Evolutionary conservation across 352 stramenopile species (phyloP).

Genomic region (Globisporangium ultimum): DNA sequence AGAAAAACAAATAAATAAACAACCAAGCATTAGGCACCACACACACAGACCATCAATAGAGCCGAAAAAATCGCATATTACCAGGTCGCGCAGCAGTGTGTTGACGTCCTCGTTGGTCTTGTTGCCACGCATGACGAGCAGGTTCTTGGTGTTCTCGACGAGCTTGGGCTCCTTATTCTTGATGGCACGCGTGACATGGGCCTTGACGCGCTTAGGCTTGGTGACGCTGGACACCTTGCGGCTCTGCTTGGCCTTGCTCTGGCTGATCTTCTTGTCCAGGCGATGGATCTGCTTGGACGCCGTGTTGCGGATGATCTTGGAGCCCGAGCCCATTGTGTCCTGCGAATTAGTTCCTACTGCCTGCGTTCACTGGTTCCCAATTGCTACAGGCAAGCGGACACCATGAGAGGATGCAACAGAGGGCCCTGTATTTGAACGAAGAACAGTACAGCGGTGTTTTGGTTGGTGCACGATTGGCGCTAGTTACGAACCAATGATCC

Average conservation of each 20-base stretch:
- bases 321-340: conserved; percentile 49
- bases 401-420: neutral
- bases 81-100: conserved; percentile 77
- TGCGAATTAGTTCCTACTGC: neutral
- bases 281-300: conserved; percentile 67
- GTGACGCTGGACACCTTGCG: conserved; percentile 65
- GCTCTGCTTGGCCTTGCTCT: conserved; percentile 66
- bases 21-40: neutral
- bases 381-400: conserved; percentile 4
- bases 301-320: conserved; percentile 66
- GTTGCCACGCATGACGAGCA: conserved; percentile 87
- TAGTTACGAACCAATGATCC: conserved; percentile 2
- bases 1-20: neutral
- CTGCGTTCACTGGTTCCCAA: conserved; percentile 12
- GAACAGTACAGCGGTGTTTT: conserved; percentile 13
- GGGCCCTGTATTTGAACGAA: neutral
- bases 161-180: conserved; percentile 91
- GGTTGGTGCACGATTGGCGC: conserved; percentile 38
- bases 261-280: conserved; percentile 59
- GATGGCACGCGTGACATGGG: conserved; percentile 73
- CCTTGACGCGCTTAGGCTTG: conserved; percentile 82
- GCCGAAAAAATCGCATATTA: conserved; percentile 11
- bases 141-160: conserved; percentile 89
- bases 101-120: conserved; percentile 87
- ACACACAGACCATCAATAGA: neutral